Evolutionary conservation across 306 rosid species (phyloP), one percentile per base, ranked within the genome.

Genomic region (Calophaca sinica): DNA sequence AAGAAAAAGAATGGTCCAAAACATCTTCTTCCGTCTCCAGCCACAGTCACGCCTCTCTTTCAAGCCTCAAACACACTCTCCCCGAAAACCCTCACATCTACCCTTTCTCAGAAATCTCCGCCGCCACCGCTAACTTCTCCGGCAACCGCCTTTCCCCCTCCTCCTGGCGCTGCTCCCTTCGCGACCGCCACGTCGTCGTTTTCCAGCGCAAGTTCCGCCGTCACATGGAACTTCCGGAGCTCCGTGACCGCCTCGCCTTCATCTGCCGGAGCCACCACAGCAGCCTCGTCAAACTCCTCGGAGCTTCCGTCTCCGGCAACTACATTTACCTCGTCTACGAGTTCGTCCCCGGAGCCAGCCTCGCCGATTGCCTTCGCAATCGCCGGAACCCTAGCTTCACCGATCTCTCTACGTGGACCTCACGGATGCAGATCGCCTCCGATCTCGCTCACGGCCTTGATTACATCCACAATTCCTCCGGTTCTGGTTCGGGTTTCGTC

Each of bases 361-460:
- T 94, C 72, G 79, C 88, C 1, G 90, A 87, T 2, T 94, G 99
- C 53, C 96, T 94, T 4, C 90, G 93, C 2, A 94, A 86, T 78
- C 84, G 85, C 2, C 78, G 46, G n/a, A 94, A 94, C 80, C 96
- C 96, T 0, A 85, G 85, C 85, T 92, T 76, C 81, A 91, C 99
- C 2, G 82, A 83, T 35, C 85, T 94, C 9, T 61, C 88, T 2
- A 84, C 89, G 4, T 94, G 97, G 98, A 82, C 86, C n/a, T 86
- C 88, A 3, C 76, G 97, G 64, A 88, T 94, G 89, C 90, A 79
- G 54, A 67, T 91, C 77, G 98, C 98, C 5, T 76, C 96, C 71
- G 97, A 90, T 81, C 79, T 94, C 15, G 96, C 97, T 0, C 96
- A 94, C 80, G 97, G 96, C 28, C 93, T 94, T 38, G 98, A 94